Evolutionary conservation across 441 rosid genomes (phyloP), one percentile per base, ranked within the genome.

Genomic region (Bocquillonia castaneifolia): DNA sequence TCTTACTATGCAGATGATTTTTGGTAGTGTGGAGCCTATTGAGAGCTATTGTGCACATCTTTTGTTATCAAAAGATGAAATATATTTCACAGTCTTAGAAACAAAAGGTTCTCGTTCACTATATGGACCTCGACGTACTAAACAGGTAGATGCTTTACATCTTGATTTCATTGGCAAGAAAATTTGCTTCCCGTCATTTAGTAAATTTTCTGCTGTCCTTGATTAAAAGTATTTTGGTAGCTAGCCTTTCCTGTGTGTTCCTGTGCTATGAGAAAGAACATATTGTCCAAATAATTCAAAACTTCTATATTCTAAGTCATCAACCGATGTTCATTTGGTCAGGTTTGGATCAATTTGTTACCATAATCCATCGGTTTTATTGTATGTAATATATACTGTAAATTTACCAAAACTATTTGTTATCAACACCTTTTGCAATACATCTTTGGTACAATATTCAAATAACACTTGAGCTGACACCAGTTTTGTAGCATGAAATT

Each of bases 31-130:
- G 12, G 97, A 91, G 76, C 87, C 97, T 63, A 89, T 89, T 65
- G 99, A 89, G 79, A 83, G 93, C 86, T 93, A 91, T 51, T 91
- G 99, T 76, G 89, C 97, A 54, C 99, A 93, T 85, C 89, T 86
- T 72, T 80, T 93, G 84, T 80, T 93, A 44, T 88, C 97, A 60
- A 82, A 82, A 68, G 99, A 93, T 79, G 96, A 89, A 67, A 67
- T 86, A 32, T 93, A 89, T 82, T 93, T 93, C 73, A 74, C 84
- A 45, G 80, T 89, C 36, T 63, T 78, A 75, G 95, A 84, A 73
- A 72, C 82, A 28, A 93, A 85, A 85, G 93, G 97, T 72, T 81
- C 81, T 58, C 79, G 79, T 51, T 73, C 88, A 39, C 76, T 85
- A 68, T 93, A 91, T 77, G 80, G 80, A 44, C 99, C 99, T 69